Evolutionary conservation across 345 rosid genomes (phyloP), one percentile per base, ranked within the genome.

Genomic region (Barbarea vulgaris): DNA sequence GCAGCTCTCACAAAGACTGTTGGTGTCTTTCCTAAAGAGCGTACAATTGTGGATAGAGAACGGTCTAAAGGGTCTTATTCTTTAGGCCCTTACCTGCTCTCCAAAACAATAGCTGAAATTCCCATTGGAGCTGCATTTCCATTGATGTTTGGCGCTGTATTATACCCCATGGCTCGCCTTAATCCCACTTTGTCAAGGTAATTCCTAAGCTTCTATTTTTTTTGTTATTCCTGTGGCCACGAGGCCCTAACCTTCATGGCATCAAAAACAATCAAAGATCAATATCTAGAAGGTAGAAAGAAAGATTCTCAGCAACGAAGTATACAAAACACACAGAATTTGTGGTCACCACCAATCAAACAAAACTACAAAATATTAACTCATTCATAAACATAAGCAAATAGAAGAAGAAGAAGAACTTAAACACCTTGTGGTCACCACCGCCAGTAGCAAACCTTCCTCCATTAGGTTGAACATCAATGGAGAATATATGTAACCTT

Each of bases 1-100:
- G 97, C 97, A 83, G 97, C 99, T 82, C 97, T 95, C 27, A 95
- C 99, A 67, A 95, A 91, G 82, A 95, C 97, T 6, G 97, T 89
- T 66, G 93, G 97, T 52, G 96, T 95, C 69, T 95, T 95, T 79
- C 99, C 99, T 42, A 95, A 91, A 84, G 99, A 95, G 80, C 92
- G 97, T 70, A 85, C 91, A 42, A 90, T 95, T 66, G 97, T 95
- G 44, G 93, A 90, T 75, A 90, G 97, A 81, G 99, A 95, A 78
- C 90, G 92, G 62, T 87, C 90, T 18, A 95, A 95, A 83, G 97
- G 93, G 12, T 95, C 97, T 71, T 95, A 95, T 54, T 66, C 87
- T 6, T 67, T 95, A 67, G 97, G 99, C 41, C 99, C 97, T 63
- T 95, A 95, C 84, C 82, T 95, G 33, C 96, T 95, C 55, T 89